phyloP scores from a whole-genome alignment of 2,329 filamentous ascomycete species.

The Hirsutella rhossiliensis region DNA sequence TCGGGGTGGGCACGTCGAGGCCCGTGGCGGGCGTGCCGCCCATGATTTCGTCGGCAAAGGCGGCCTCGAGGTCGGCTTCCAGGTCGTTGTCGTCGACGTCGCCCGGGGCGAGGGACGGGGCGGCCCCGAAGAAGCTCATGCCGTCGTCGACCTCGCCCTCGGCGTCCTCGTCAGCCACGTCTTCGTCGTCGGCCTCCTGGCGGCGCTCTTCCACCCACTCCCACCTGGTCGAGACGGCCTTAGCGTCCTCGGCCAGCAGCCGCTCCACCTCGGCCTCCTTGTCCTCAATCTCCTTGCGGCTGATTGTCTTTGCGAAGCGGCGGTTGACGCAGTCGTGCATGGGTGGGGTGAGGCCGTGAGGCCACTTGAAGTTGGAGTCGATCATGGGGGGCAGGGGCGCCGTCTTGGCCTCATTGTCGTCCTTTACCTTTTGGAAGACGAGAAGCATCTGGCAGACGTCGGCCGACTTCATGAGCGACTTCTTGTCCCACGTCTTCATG shows the following conservation, averaged over 20 bases:
- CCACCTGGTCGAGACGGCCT: slow-evolving; percentile 45
- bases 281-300: slow-evolving; percentile 72
- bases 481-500: slow-evolving; percentile 89
- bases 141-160: slow-evolving; percentile 34
- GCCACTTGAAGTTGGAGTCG: slow-evolving; percentile 58
- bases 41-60: slow-evolving; percentile 30
- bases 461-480: slow-evolving; percentile 76
- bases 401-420: slow-evolving; percentile 53
- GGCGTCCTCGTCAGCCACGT: slow-evolving; percentile 38
- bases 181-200: slow-evolving; percentile 27
- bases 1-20: slow-evolving; percentile 31
- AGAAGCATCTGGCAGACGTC: slow-evolving; percentile 86
- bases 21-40: slow-evolving; percentile 30
- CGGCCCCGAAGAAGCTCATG: slow-evolving; percentile 15
- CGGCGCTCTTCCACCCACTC: slow-evolving; percentile 49
- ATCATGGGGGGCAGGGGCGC: slow-evolving; percentile 61
- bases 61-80: slow-evolving; percentile 42
- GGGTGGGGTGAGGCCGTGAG: slow-evolving; percentile 77
- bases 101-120: slow-evolving; percentile 18
- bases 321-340: slow-evolving; percentile 77
- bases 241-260: slow-evolving; percentile 57
- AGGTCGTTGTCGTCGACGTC: slow-evolving; percentile 35
- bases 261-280: slow-evolving; percentile 71
- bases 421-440: slow-evolving; percentile 56
- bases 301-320: slow-evolving; percentile 72